Percentiles rank a stretch among this genome's conserved stretches.
These are phyloP conservation scores for Citrullus amarus DNA, from an alignment of 306 rosid genomes.

Conservation along the genomic window DNA sequence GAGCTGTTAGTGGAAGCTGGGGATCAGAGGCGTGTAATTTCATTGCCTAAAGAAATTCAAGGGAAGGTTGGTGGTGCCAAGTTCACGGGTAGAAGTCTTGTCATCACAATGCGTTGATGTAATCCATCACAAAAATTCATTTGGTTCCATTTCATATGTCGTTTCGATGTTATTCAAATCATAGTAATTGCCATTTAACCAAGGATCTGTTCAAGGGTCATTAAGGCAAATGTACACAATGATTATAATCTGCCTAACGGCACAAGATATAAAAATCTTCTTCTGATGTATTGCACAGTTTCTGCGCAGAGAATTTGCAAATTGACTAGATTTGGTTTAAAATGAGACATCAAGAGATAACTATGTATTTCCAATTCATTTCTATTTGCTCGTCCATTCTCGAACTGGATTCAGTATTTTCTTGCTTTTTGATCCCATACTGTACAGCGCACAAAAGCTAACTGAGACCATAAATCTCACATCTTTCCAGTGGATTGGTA, in stretches of 20 bases:
- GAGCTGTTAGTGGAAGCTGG: constrained; percentile 97
- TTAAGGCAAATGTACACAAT: neutral
- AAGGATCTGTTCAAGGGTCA: neutral
- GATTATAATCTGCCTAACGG: neutral
- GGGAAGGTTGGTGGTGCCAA: constrained; percentile 95
- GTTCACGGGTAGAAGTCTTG: constrained; percentile 63
- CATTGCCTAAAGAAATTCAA: constrained; percentile 62
- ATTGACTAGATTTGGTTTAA: neutral
- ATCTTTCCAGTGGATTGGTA: constrained; percentile 4
- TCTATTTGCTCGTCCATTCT: neutral
- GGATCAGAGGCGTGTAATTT: constrained; percentile 85
- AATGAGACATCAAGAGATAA: neutral
- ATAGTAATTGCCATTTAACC: neutral
- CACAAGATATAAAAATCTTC: neutral
- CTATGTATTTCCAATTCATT: neutral
- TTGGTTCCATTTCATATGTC: neutral
- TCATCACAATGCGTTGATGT: constrained; percentile 49
- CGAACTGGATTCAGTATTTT: neutral
- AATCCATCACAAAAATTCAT: neutral
- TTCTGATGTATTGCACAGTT: neutral
- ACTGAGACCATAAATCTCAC: neutral
- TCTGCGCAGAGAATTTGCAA: neutral
- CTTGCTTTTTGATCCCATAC: neutral
- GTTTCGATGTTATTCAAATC: neutral
- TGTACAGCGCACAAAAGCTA: neutral